phyloP scores from a whole-genome alignment of 2,329 filamentous ascomycete genomes.

The Ceratocystis ficicola region DNA sequence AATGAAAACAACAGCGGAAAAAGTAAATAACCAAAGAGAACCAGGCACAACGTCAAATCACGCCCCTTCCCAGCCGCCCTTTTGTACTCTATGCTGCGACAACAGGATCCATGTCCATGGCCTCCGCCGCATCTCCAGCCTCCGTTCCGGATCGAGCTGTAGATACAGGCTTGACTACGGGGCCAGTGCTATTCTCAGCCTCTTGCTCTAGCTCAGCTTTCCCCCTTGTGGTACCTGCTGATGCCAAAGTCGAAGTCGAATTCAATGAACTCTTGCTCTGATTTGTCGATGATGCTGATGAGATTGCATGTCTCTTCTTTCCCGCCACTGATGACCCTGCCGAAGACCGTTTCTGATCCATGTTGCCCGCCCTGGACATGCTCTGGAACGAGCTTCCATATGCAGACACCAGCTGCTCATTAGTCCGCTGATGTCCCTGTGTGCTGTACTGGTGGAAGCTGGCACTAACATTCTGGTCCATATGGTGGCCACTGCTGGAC shows the following conservation, averaged over 20 bases:
- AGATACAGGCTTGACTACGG: background rate
- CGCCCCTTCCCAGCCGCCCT: background rate
- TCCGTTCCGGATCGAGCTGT: background rate
- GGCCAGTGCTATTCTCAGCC: background rate
- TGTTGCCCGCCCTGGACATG: background rate
- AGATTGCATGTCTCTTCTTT: background rate
- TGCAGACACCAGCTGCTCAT: constrained; percentile 8
- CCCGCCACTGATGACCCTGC: background rate
- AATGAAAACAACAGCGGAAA: constrained; percentile 4
- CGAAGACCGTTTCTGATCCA: background rate
- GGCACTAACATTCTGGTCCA: constrained; percentile 8
- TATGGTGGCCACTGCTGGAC: constrained; percentile 25
- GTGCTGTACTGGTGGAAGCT: constrained; percentile 10
- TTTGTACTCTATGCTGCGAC: background rate
- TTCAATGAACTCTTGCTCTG: background rate
- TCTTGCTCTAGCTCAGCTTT: background rate
- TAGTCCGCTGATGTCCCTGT: constrained; percentile 6
- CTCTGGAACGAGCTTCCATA: constrained; percentile 12
- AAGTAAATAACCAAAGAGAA: background rate
- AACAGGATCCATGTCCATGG: constrained; percentile 13
- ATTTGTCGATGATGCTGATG: background rate
- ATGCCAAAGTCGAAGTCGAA: background rate
- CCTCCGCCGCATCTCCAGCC: constrained; percentile 8
- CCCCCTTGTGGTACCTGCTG: background rate
- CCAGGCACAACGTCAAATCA: background rate